phyloP scores from a whole-genome alignment of 2,329 filamentous ascomycete species.

The Penicillium carneum region DNA sequence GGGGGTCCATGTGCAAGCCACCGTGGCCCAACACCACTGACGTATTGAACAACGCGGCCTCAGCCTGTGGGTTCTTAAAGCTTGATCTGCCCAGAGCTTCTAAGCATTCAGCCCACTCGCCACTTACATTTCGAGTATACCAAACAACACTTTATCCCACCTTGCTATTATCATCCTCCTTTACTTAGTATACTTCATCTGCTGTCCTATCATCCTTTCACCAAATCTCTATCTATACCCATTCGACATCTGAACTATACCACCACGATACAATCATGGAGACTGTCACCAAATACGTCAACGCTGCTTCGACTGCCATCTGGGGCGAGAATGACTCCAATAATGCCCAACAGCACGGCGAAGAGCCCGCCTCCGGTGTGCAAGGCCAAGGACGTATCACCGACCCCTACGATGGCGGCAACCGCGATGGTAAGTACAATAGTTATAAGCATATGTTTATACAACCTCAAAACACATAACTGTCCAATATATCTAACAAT shows the following conservation, averaged over 20 bases:
- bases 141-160: not conserved
- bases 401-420: conserved; percentile 81
- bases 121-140: not conserved
- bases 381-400: conserved; percentile 70
- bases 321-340: conserved; percentile 54
- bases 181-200: not conserved
- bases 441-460: not conserved
- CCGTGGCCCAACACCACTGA: conserved; percentile 12
- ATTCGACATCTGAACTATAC: not conserved
- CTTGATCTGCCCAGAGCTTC: conserved; percentile 15
- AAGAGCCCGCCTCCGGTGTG: conserved; percentile 76
- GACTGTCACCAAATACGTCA: conserved; percentile 63
- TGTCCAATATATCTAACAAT: not conserved
- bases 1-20: conserved; percentile 10
- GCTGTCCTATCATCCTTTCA: not conserved
- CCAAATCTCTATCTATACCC: not conserved
- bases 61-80: conserved; percentile 13
- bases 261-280: conserved; percentile 61
- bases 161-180: not conserved
- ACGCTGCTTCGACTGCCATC: conserved; percentile 58
- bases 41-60: conserved; percentile 1
- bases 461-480: not conserved
- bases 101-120: conserved; percentile 1
- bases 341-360: conserved; percentile 47
- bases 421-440: conserved; percentile 64